Conservation (phyloP, 2,329 filamentous ascomycete species). For the Byssochlamys sp. region DNA sequence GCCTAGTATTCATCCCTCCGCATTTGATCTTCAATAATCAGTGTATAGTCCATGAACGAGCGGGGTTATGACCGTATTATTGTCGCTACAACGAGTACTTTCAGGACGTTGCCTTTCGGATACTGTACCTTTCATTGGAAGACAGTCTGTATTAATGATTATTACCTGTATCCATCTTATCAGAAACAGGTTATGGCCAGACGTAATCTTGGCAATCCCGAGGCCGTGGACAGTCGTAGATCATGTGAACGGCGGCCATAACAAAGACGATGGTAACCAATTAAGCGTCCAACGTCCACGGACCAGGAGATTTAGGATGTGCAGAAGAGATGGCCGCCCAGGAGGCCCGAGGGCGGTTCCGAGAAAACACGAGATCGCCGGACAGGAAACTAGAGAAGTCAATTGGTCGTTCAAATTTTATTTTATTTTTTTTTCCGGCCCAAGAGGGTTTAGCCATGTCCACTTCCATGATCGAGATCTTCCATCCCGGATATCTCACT, state of each 20-base stretch:
- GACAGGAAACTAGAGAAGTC: background rate
- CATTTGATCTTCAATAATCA: too few species aligned
- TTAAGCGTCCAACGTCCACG: background rate
- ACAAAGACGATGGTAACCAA: background rate
- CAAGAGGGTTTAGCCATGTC: background rate
- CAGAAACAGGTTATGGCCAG: background rate
- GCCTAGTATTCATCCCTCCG: too few species aligned
- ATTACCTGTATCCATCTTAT: background rate
- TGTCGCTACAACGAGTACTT: too few species aligned
- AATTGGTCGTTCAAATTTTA: background rate
- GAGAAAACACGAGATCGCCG: background rate
- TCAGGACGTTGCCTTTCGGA: background rate
- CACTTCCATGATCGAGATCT: background rate
- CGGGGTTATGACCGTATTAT: too few species aligned
- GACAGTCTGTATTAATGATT: background rate
- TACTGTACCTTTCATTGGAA: background rate
- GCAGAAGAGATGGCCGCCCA: background rate
- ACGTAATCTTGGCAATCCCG: background rate
- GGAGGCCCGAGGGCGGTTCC: background rate
- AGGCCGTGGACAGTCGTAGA: background rate
- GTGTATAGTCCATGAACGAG: too few species aligned
- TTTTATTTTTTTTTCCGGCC: background rate
- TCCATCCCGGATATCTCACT: background rate
- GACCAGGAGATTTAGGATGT: background rate
- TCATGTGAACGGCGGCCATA: background rate